Percentiles rank a stretch among this genome's conserved stretches.
Evolutionary conservation across 805 yeast species (phyloP).

Genomic region (Starmerella sirachaensis): DNA sequence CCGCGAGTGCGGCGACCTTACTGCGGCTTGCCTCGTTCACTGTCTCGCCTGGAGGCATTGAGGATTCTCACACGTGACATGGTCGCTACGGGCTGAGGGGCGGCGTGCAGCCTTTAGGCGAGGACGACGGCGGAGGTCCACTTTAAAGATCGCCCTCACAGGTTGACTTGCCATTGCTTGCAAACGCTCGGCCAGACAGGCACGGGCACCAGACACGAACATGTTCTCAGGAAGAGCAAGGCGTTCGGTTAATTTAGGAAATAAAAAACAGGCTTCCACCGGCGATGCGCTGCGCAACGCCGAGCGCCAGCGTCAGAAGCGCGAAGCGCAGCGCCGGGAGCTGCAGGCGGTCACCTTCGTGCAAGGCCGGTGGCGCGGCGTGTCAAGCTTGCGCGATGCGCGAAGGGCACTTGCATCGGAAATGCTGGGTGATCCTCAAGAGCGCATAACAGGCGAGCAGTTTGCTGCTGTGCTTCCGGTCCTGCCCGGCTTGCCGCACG

Average conservation of each 20-base stretch:
- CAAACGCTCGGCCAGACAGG: no score
- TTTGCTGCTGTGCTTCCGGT: conserved; percentile 7
- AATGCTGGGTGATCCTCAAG: background rate
- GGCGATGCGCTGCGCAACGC: conserved; percentile 49
- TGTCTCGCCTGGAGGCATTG: no score
- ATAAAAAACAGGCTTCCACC: conserved; percentile 33
- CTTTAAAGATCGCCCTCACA: no score
- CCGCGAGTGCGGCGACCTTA: no score
- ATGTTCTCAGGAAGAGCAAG: conserved; percentile 59
- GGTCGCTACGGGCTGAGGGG: no score
- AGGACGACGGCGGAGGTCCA: no score
- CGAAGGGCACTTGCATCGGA: conserved; percentile 21
- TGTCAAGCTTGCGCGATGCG: background rate
- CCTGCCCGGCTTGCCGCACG: background rate
- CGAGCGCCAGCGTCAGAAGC: conserved; percentile 48
- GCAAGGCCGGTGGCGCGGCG: conserved; percentile 39
- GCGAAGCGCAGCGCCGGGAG: conserved; percentile 45
- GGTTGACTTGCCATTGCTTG: no score
- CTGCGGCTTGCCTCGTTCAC: no score
- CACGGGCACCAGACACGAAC: conserved; percentile 8
- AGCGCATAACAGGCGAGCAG: background rate
- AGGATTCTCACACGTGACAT: no score
- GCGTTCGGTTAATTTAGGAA: conserved; percentile 52
- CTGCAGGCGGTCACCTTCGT: conserved; percentile 40
- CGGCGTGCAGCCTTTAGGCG: no score